Evolutionary conservation across 2,329 filamentous ascomycete species (phyloP).

Genomic region (Colletotrichum tamarilloi): DNA sequence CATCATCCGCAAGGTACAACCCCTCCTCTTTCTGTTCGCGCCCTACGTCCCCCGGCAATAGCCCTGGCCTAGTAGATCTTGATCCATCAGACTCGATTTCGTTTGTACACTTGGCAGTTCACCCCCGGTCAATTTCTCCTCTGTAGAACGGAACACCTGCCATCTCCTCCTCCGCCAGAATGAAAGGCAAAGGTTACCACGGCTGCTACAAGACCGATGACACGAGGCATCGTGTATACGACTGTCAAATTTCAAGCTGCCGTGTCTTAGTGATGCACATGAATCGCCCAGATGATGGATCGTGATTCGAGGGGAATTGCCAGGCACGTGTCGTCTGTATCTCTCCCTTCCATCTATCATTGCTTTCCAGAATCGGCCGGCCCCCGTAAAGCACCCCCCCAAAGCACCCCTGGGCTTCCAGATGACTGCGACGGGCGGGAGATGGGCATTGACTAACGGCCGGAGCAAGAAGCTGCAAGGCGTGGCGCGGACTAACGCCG

Average conservation of each 20-base stretch:
- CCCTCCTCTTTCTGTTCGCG: neutral
- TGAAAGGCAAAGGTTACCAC: neutral
- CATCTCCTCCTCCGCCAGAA: neutral
- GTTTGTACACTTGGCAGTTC: neutral
- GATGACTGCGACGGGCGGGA: conserved; percentile 10
- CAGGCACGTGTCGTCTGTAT: neutral
- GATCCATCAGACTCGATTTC: neutral
- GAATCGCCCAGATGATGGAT: conserved; percentile 8
- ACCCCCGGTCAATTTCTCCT: neutral
- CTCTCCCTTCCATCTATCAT: conserved; percentile 26
- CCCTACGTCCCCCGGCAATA: conserved; percentile 3
- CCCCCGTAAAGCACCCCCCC: neutral
- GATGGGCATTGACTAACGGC: conserved; percentile 15
- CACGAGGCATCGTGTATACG: neutral
- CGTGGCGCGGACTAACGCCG: conserved; percentile 26
- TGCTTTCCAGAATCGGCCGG: conserved; percentile 8
- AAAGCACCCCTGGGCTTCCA: neutral
- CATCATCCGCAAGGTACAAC: neutral
- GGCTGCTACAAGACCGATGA: conserved; percentile 1
- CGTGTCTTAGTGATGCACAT: conserved; percentile 27
- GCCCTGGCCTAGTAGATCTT: conserved; percentile 11
- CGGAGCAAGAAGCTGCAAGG: conserved; percentile 19
- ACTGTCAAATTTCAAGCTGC: conserved; percentile 3
- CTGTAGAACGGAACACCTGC: conserved; percentile 8
- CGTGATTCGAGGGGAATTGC: neutral